Evolutionary conservation across 257 asterid species (phyloP), one percentile per base, ranked within the genome.

Genomic region (Solanum sejunctum): DNA sequence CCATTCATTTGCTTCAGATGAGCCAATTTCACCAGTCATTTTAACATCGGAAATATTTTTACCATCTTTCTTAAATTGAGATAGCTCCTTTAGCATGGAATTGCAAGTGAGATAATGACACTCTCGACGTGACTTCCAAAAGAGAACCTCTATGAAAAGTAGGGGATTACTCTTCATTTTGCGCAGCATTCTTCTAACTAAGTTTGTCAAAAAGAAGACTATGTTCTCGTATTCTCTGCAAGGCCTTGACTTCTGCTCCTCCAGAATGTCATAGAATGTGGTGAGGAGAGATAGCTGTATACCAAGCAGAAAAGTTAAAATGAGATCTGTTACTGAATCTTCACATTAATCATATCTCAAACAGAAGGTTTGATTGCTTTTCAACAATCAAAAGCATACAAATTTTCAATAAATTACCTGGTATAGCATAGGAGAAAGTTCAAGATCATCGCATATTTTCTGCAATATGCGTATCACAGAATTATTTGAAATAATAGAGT

Each of bases 391-490:
- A 56, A 56, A 51, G 18, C 45, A 80, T 47, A 43, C 21, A 58
- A 43, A 23, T 67, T 61, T 54, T 67, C 79, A 79, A 52, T 26
- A 78, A 51, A 71, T 81, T 91, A 96, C 98, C 99, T 95, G 99
- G 92, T 95, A 97, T 61, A 97, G 91, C 98, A 95, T 91, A 79
- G 99, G 98, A 87, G 97, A 89, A 54, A 95, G 98, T 67, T 93
- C 99, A 89, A 97, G 85, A 87, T 97, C 98, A 77, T 97, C 97
- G 75, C 98, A 92, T 87, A 97, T 88, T 86, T 96, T 92, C 78
- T 89, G 91, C 66, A 95, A 92, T 88, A 93, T 87, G 89, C 85
- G 84, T 87, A 95, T 49, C 84, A 94, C 91, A 91, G 90, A 90
- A 88, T 95, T 96, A 87, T 97, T 97, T 28, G 97, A 94, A 66